These are phyloP conservation scores for Micractinium sp. DNA, from an alignment of 139 green algal genomes.

Conservation along the genomic window DNA sequence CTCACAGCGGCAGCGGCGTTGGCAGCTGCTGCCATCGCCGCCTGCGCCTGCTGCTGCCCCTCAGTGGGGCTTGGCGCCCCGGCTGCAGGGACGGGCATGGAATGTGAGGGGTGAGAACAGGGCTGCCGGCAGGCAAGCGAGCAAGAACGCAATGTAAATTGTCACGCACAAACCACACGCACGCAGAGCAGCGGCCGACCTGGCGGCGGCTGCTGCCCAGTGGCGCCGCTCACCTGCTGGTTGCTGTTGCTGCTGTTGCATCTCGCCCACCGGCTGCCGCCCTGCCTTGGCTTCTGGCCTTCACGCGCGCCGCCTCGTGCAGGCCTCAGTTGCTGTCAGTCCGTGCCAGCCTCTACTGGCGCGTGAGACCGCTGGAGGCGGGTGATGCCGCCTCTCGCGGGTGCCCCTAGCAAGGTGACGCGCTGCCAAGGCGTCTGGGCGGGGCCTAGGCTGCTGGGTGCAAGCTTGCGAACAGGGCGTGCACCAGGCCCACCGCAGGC, in stretches of 20 bases:
- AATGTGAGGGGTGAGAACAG: not conserved
- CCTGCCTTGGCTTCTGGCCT: no score
- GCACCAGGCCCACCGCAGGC: no score
- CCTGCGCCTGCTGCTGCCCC: conserved; percentile 24
- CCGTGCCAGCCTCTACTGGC: no score
- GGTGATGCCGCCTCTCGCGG: not conserved
- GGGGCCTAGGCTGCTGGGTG: no score
- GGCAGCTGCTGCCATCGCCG: not conserved
- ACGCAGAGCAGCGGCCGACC: not conserved
- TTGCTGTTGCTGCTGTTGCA: not conserved
- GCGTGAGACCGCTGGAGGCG: not conserved
- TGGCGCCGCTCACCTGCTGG: not conserved
- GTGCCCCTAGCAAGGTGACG: not conserved
- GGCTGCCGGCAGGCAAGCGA: not conserved
- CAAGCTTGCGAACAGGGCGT: no score
- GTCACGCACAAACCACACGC: not conserved
- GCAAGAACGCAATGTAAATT: not conserved
- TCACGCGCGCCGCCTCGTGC: no score
- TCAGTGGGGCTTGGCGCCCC: not conserved
- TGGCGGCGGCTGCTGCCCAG: not conserved
- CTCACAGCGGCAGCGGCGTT: not conserved
- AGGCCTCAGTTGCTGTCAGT: not conserved
- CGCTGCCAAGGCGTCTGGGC: no score
- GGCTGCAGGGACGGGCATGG: not conserved
- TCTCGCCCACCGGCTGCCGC: not conserved